Percentiles rank a stretch among this genome's conserved stretches.
Conservation (phyloP, 2,329 filamentous ascomycete species). For the Fusarium sp. region DNA sequence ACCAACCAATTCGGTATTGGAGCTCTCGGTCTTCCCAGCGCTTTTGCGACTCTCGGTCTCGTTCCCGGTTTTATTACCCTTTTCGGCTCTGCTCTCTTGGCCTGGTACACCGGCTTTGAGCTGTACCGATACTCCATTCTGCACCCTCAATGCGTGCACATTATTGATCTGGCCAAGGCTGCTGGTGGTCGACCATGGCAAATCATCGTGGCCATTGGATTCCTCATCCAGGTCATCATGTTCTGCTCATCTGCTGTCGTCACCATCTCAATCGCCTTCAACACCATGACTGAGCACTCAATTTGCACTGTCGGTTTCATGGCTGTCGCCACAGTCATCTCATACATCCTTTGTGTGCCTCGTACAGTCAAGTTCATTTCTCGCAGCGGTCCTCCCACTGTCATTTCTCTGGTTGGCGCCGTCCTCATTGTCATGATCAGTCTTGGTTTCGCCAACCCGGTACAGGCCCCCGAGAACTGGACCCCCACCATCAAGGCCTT, state of each 20-base stretch:
- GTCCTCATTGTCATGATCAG: conserved; percentile 30
- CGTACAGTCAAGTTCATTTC: conserved; percentile 30
- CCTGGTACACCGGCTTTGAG: conserved; percentile 2
- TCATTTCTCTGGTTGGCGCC: conserved; percentile 15
- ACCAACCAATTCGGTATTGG: conserved; percentile 46
- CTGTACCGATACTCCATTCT: background rate
- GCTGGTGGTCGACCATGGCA: conserved; percentile 49
- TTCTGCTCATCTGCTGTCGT: conserved; percentile 24
- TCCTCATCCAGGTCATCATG: conserved; percentile 26
- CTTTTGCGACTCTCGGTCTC: conserved; percentile 74
- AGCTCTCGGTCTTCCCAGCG: conserved; percentile 75
- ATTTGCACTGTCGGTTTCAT: conserved; percentile 27
- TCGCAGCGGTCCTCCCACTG: conserved; percentile 17
- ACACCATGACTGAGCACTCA: conserved; percentile 22
- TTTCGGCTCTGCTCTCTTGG: background rate
- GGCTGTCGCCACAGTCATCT: conserved; percentile 11
- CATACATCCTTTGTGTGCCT: conserved; percentile 14
- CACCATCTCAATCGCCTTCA: conserved; percentile 28
- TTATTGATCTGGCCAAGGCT: conserved; percentile 73
- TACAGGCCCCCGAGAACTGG: conserved; percentile 9
- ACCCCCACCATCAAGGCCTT: conserved; percentile 19
- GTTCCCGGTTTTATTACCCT: background rate
- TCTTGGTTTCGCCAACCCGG: conserved; percentile 14
- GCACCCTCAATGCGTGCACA: conserved; percentile 74
- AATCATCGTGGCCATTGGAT: conserved; percentile 17